A percentile compares a stretch with the other conserved stretches of the same genome.
Evolutionary conservation across 495 filamentous ascomycete genomes (phyloP).

Genomic region (Penicillium nucicola): DNA sequence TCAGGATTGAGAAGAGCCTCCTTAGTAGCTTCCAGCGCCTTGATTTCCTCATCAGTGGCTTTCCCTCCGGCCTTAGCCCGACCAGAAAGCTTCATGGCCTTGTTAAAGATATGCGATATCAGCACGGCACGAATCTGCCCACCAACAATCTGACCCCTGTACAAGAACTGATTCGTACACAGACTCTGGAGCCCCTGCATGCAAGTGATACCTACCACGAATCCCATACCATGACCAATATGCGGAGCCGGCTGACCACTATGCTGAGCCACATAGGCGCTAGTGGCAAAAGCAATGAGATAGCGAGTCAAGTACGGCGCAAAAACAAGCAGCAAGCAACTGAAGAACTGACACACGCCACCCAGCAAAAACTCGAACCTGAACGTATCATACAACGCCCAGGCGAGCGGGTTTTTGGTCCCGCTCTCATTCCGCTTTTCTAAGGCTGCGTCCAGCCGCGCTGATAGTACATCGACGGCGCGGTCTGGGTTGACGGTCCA

Average conservation of each 20-base stretch:
- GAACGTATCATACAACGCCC: conserved; percentile 85
- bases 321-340: conserved; percentile 68
- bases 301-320: conserved; percentile 72
- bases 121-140: conserved; percentile 72
- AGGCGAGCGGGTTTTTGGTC: conserved; percentile 70
- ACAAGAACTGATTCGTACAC: conserved; percentile 77
- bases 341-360: conserved; percentile 69
- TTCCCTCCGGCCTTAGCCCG: conserved; percentile 69
- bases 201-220: conserved; percentile 69
- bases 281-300: conserved; percentile 73
- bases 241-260: conserved; percentile 48
- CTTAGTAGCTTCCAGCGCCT: conserved; percentile 36
- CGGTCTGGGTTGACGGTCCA: conserved; percentile 83
- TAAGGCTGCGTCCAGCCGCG: conserved; percentile 63
- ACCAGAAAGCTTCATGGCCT: conserved; percentile 76
- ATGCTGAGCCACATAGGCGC: conserved; percentile 64
- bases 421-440: conserved; percentile 61
- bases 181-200: conserved; percentile 76
- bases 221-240: conserved; percentile 66
- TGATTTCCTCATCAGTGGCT: conserved; percentile 38
- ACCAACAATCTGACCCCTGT: conserved; percentile 75
- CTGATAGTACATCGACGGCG: conserved; percentile 62
- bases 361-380: conserved; percentile 81
- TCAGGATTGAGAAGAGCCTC: conserved; percentile 39
- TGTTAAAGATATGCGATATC: conserved; percentile 74